phyloP scores from a whole-genome alignment of 371 early-diverging fungal genomes.

The Mortierella sp. region DNA sequence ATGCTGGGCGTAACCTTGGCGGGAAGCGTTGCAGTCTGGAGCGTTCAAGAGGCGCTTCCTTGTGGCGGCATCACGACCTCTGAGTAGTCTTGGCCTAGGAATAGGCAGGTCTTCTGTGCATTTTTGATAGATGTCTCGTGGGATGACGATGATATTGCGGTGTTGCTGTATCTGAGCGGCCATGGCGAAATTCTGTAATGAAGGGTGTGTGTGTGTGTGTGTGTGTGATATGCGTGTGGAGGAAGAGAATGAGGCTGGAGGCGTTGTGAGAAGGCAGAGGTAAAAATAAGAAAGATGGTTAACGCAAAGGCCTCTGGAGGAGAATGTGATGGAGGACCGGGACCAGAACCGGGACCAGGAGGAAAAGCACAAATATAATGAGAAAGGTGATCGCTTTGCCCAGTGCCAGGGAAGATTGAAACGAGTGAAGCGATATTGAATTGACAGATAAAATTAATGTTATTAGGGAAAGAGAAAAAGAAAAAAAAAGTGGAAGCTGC shows the following conservation, averaged over 20 bases:
- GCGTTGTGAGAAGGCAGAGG: neutral
- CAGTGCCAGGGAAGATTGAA: neutral
- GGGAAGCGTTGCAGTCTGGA: neutral
- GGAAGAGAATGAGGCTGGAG: neutral
- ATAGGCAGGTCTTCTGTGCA: constrained; percentile 30
- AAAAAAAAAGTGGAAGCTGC: neutral
- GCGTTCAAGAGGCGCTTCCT: constrained; percentile 14
- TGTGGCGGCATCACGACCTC: constrained; percentile 16
- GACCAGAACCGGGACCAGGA: neutral
- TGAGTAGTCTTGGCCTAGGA: constrained; percentile 20
- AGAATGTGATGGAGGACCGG: constrained; percentile 3
- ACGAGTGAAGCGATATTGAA: neutral
- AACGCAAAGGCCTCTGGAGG: neutral
- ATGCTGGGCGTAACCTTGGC: constrained; percentile 3
- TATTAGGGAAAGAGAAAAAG: neutral
- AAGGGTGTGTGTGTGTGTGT: too few species aligned
- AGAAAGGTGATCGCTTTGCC: neutral
- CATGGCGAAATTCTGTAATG: constrained; percentile 13
- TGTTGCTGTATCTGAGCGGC: constrained; percentile 30
- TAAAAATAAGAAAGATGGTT: neutral
- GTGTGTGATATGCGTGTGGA: neutral
- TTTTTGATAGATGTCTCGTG: constrained; percentile 40
- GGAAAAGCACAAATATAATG: neutral
- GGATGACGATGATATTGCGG: constrained; percentile 46
- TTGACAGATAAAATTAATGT: neutral